Percentiles rank a stretch among this genome's conserved stretches.
phyloP scores from a whole-genome alignment of 2,329 filamentous ascomycete species.

The Microdochium trichocladiopsis region DNA sequence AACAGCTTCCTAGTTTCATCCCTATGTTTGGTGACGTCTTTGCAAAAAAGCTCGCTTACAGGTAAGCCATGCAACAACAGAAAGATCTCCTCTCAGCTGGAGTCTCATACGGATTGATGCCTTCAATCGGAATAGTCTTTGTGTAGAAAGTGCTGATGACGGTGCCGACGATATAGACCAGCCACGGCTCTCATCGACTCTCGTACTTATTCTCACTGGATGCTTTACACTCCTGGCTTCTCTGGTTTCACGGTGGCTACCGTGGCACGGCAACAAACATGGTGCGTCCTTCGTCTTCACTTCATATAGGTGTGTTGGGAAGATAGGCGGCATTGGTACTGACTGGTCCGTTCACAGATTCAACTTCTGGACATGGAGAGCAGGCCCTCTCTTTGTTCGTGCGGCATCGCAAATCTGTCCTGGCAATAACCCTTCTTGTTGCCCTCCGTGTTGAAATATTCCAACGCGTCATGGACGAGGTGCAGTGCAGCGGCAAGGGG shows the following conservation, averaged over 20 bases:
- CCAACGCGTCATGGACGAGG: constrained; percentile 34
- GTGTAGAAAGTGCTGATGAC: neutral
- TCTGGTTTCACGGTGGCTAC: constrained; percentile 35
- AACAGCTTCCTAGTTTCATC: constrained; percentile 40
- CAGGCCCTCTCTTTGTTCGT: constrained; percentile 32
- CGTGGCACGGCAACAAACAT: constrained; percentile 39
- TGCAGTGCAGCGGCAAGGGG: constrained; percentile 43
- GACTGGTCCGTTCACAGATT: no score
- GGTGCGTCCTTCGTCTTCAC: constrained; percentile 15
- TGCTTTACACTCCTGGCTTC: constrained; percentile 31
- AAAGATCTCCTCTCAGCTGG: no score
- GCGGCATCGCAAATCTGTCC: constrained; percentile 38
- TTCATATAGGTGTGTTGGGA: no score
- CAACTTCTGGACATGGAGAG: no score
- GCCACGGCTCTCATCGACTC: constrained; percentile 38
- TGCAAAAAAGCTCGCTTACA: constrained; percentile 40
- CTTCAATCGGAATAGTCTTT: no score
- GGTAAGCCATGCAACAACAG: constrained; percentile 23
- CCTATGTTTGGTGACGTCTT: constrained; percentile 36
- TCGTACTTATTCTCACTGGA: constrained; percentile 39
- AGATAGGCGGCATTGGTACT: no score
- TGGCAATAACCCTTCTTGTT: constrained; percentile 34
- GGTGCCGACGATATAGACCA: constrained; percentile 28
- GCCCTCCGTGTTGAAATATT: constrained; percentile 41
- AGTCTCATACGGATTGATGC: no score